These are phyloP conservation scores for Murraya koenigii DNA, from an alignment of 345 rosid genomes.

Conservation along the genomic window DNA sequence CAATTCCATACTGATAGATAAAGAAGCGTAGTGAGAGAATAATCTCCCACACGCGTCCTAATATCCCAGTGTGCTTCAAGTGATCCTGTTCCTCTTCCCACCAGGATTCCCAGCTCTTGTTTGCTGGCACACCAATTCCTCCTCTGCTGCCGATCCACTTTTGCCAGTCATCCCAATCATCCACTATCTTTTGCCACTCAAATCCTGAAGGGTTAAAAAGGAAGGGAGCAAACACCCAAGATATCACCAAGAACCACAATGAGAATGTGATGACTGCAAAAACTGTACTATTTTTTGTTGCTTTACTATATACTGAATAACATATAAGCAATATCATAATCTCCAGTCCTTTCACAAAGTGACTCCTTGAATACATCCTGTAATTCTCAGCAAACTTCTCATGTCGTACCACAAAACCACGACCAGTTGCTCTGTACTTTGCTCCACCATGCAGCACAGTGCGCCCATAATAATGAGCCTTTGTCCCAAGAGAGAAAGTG, in stretches of 20 bases:
- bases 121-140: constrained; percentile 91
- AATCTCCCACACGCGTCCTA: constrained; percentile 74
- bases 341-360: constrained; percentile 88
- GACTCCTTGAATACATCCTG: constrained; percentile 97
- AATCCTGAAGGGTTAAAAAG: constrained; percentile 94
- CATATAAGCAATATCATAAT: constrained; percentile 70
- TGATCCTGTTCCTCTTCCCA: constrained; percentile 99
- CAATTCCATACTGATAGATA: constrained; percentile 85
- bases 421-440: constrained; percentile 96
- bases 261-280: constrained; percentile 60
- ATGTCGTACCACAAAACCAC: constrained; percentile 97
- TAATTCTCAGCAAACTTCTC: constrained; percentile 98
- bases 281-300: constrained; percentile 28
- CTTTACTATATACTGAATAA: constrained; percentile 61
- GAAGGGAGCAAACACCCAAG: constrained; percentile 89
- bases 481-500: constrained; percentile 96
- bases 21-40: constrained; percentile 74
- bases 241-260: constrained; percentile 86
- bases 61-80: constrained; percentile 63
- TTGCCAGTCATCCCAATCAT: constrained; percentile 97
- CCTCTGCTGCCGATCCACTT: constrained; percentile 93
- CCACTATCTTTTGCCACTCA: constrained; percentile 98
- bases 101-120: constrained; percentile 99
- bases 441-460: constrained; percentile 97
- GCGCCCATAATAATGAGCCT: constrained; percentile 87